Base-by-base conservation (phyloP, 805 yeast species). In the Candida pseudoglaebosa region DNA sequence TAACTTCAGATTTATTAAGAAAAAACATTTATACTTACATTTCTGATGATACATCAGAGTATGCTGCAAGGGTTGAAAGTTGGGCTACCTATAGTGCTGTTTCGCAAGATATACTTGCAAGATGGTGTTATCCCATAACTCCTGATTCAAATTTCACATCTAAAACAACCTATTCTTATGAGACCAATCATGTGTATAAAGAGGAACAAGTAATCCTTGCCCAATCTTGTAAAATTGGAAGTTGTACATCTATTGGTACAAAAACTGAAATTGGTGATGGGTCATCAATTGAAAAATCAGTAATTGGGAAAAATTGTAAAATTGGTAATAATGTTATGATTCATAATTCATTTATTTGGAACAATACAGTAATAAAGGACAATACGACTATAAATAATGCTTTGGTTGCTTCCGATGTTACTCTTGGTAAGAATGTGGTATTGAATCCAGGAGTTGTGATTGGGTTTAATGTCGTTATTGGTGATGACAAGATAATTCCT, bases 11-110 rank as follows among this genome's bases (percentile, higher is more conserved):
- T 61, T 74, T 93, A 50, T 69, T 93, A 50, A 90, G 89, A 47
- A 91, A 93, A 57, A 84, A 90, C 40, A 85, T 93, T 21, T 91
- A 91, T 60, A 88, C 95, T 0, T 89, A 87, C 54, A 78, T 90
- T 32, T 76, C 93, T 14, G 77, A 75, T 36, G 79, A 77, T 37
- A 82, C 79, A 38, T 82, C 84, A 42, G 72, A 65, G 45, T 90
- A 89, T 54, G 96, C 96, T 20, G 93, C 95, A 1, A 77, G 99
- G 56, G 98, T 88, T n/a, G 95, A 90, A 55, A 84, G 91, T 56
- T 83, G 93, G 82, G 86, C 86, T 55, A 88, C 98, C 0, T 93
- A 90, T 60, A 91, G 84, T 57, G 90, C 95, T 8, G 80, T 93
- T 12, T 78, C 95, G 12, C 93, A 86, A 60, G 98, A 93, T 58